Conservation (phyloP, 139 green algal species). For the Bryopsis sp. region DNA sequence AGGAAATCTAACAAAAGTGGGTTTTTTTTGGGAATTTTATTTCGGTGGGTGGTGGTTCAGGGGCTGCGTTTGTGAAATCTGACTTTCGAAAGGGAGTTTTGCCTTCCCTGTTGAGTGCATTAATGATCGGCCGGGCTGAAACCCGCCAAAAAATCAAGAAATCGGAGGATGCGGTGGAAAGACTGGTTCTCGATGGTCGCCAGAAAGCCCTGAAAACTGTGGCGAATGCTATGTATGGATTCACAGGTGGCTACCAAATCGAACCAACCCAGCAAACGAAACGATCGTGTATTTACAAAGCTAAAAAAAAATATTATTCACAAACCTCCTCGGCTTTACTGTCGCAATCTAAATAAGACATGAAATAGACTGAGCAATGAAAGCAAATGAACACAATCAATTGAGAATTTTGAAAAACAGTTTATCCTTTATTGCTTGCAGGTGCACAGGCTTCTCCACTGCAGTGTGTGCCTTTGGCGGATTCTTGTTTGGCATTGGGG, state of each 20-base stretch:
- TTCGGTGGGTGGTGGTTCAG: no score
- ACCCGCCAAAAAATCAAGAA: conserved; percentile 43
- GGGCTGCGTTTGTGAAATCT: conserved; percentile 41
- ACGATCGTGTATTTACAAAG: no score
- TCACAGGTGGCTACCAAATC: conserved; percentile 39
- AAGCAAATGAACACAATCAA: no score
- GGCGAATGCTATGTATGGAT: conserved; percentile 79
- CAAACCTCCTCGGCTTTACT: no score
- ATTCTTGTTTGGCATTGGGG: conserved; percentile 68
- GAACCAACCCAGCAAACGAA: no score
- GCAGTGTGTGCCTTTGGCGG: conserved; percentile 65
- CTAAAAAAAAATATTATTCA: no score
- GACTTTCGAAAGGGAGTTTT: conserved; percentile 47
- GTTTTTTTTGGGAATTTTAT: no score
- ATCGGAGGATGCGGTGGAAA: conserved; percentile 16
- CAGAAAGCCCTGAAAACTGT: conserved; percentile 81
- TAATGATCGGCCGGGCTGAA: conserved; percentile 45
- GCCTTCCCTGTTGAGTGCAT: conserved; percentile 55
- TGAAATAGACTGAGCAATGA: no score
- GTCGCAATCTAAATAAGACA: no score
- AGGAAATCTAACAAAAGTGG: no score
- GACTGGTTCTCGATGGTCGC: conserved; percentile 52
- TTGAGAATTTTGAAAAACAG: no score
- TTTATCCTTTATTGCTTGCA: conserved; percentile 11
- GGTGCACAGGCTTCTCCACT: conserved; percentile 49